Evolutionary conservation across 2,329 filamentous ascomycete genomes (phyloP), one percentile per base, ranked within the genome.

Genomic region (Daldinia eschscholtzii): DNA sequence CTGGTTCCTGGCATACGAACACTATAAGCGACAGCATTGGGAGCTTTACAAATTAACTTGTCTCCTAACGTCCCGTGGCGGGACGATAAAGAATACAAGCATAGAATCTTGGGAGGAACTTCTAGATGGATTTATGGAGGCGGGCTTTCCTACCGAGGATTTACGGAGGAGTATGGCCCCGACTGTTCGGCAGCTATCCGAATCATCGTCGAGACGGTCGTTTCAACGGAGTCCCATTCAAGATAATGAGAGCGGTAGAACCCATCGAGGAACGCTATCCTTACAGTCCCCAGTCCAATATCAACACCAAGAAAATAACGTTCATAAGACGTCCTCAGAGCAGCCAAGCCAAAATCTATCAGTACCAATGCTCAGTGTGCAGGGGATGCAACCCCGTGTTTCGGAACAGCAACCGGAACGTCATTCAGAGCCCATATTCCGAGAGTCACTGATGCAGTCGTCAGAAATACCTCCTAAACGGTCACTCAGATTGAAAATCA

Each of bases 31-130:
- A 37, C 52, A 35, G 20, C 52, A 55, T 18, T 55, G 30, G 52
- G 52, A 55, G 3, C 52, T 55, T 23, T 33, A 62, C n/a, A 44
- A 48, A 20, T 33, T 46, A 28, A 46, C 26, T 20, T 56, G 48
- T 18, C 48, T 64, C 2, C 23, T 67, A 2, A n/a, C 48, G 12
- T 44, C 33, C 20, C 48, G 33, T n/a, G 64, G 64, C 2, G 64
- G 64, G 0, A n/a, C 23, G 5, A 28, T 50, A 30, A 56, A 37
- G 6, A 48, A 28, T 3, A 35, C 20, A 6, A 28, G 30, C 5
- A 10, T 9, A 20, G 23, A 37, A 20, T 59, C 13, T 39, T 55
- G 33, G 37, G 41, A 20, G 15, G n/a, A 33, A 20, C 39, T 58
- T 18, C 41, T 64, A 10, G 18, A 37, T 9, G 48, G 42, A 6